A percentile compares a stretch with the other conserved stretches of the same genome.
phyloP scores from a whole-genome alignment of 2,329 filamentous ascomycete genomes.

The Cytospora paraplurivora region DNA sequence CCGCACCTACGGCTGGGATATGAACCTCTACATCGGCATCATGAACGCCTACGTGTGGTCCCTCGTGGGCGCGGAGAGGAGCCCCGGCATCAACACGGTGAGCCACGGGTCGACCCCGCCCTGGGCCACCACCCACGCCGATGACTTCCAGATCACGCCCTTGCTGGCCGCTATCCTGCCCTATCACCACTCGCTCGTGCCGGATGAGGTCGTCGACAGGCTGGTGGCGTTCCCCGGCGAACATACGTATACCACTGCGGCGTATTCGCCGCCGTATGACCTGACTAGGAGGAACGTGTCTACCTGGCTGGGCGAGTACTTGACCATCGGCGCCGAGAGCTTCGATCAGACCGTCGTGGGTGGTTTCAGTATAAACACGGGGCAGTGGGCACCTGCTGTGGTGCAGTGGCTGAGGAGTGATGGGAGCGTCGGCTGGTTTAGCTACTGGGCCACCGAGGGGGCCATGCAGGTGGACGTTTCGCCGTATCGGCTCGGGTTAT shows the following conservation, averaged over 20 bases:
- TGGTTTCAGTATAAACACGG: slow-evolving; percentile 53
- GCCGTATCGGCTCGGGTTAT: slow-evolving; percentile 48
- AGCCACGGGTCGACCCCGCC: slow-evolving; percentile 34
- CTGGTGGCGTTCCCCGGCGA: slow-evolving; percentile 54
- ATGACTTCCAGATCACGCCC: slow-evolving; percentile 61
- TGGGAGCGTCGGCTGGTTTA: slow-evolving; percentile 25
- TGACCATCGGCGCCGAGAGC: slow-evolving; percentile 63
- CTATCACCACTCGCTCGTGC: slow-evolving; percentile 51
- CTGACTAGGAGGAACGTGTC: slow-evolving; percentile 58
- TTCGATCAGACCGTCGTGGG: slow-evolving; percentile 59
- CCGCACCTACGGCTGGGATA: slow-evolving; percentile 63
- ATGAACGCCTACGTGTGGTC: slow-evolving; percentile 63
- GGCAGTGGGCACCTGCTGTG: slow-evolving; percentile 60
- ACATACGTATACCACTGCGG: slow-evolving; percentile 53
- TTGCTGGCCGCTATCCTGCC: slow-evolving; percentile 57
- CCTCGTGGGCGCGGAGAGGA: slow-evolving; percentile 51
- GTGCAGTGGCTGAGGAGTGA: slow-evolving; percentile 54
- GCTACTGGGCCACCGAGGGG: slow-evolving; percentile 41
- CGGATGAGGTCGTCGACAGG: slow-evolving; percentile 41
- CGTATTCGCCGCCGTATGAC: slow-evolving; percentile 62
- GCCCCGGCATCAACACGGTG: slow-evolving; percentile 40
- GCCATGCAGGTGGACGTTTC: slow-evolving; percentile 45
- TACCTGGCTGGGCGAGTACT: slow-evolving; percentile 56
- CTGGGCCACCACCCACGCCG: slow-evolving; percentile 58
- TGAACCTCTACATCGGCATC: slow-evolving; percentile 62